Base-by-base conservation (phyloP, 306 rosid species). In the Pyrus pyrifolia region DNA sequence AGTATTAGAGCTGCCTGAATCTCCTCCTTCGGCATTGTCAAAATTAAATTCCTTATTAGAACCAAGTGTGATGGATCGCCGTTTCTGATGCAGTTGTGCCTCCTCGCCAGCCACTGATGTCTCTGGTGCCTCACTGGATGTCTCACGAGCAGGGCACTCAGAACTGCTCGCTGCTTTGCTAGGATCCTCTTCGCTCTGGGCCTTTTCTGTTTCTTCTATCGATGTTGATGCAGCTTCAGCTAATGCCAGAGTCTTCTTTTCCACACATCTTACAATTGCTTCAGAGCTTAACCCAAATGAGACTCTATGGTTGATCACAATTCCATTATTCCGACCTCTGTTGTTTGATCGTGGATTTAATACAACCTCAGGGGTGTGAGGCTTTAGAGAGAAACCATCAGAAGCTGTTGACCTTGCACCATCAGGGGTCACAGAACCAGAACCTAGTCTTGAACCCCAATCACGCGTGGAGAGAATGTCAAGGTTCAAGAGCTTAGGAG, bases 31-130 rank as follows among this genome's bases (percentile, higher is more conserved):
- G n/a, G 89, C 84, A 71, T 84, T 87, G 52, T 85, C 90, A 75
- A 96, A 96, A 79, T 96, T 91, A 87, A 96, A 96, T 67, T 96
- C 99, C 80, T 89, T 96, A 22, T 78, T 72, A 64, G 88, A 84
- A 83, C 93, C 87, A 58, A 88, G 93, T 45, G 90, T 88, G 76
- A 85, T 40, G 58, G 88, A 84, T 65, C 76, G 85, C 81, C 86
- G 89, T 78, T 83, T 88, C 82, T 86, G 87, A 69, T 87, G 80
- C 42, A 38, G 49, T 67, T 29, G 79, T 62, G 70, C 80, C 73
- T 86, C 88, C 69, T 68, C 85, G 38, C 82, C 81, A 23, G 57
- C 80, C 21, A 62, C 61, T 71, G 73, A 72, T 61, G 85, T 71
- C 78, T 79, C 74, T 6, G 83, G 73, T 49, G 59, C 73, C 69